A percentile compares a stretch with the other conserved stretches of the same genome.
Conservation (phyloP, 2,329 filamentous ascomycete species). For the Aphanocladium album region DNA sequence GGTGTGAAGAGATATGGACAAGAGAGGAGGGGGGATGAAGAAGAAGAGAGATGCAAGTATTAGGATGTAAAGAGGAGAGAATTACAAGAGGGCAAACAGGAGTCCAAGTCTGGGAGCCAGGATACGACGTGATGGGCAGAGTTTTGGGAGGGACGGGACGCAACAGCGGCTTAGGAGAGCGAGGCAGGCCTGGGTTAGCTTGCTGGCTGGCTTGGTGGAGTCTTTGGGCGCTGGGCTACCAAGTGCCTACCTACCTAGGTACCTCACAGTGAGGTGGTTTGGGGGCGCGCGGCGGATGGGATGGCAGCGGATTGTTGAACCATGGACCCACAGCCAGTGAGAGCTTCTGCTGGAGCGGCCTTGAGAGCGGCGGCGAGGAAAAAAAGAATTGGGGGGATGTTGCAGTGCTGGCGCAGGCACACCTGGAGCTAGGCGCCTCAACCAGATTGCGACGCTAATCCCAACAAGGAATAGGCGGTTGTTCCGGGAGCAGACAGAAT, state of each 20-base stretch:
- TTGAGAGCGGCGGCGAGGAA: background rate
- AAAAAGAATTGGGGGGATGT: conserved; percentile 12
- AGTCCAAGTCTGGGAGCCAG: conserved; percentile 22
- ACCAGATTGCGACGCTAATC: conserved; percentile 37
- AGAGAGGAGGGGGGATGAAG: conserved; percentile 12
- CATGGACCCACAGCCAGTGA: background rate
- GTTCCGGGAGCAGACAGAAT: background rate
- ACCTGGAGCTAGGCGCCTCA: conserved; percentile 31
- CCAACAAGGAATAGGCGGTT: conserved; percentile 17
- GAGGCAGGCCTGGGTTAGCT: background rate
- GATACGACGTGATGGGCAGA: conserved; percentile 8
- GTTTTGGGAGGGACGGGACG: conserved; percentile 10
- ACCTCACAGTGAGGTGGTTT: no score
- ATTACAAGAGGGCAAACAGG: conserved; percentile 12
- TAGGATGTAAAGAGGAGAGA: conserved; percentile 6
- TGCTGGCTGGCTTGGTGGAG: background rate
- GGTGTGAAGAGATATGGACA: conserved; percentile 12
- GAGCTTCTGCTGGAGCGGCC: background rate
- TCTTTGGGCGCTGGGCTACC: no score
- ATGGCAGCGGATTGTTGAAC: conserved; percentile 15
- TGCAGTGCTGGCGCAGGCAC: conserved; percentile 18
- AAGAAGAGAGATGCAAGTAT: conserved; percentile 13
- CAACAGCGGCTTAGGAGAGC: background rate
- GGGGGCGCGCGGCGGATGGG: no score
- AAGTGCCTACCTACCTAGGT: no score